phyloP scores from a whole-genome alignment of 352 stramenopile genomes.

The Lagenidium giganteum region DNA sequence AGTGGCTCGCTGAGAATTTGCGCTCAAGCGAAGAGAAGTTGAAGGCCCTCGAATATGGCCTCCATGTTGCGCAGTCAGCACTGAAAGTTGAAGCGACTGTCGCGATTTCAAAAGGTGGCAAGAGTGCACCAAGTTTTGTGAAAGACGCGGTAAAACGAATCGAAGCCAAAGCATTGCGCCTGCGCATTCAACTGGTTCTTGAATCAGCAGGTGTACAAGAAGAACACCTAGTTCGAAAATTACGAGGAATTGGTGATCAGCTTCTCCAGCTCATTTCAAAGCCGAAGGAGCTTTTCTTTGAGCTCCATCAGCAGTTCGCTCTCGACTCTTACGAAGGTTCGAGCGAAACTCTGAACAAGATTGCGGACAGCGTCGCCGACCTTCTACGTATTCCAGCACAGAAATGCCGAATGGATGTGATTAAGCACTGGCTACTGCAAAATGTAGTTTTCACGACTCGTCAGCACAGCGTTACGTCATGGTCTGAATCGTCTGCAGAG shows the following conservation, averaged over 20 bases:
- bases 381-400: conserved; percentile 20
- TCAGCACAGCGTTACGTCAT: not conserved
- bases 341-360: conserved; percentile 21
- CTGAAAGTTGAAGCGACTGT: not conserved
- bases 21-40: conserved; percentile 31
- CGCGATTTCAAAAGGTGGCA: not conserved
- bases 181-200: not conserved
- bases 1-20: conserved; percentile 52
- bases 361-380: conserved; percentile 23
- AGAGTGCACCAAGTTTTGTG: too few species aligned
- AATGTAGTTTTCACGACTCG: conserved; percentile 22
- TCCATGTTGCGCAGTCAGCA: conserved; percentile 3
- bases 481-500: not conserved
- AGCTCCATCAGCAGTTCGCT: conserved; percentile 40
- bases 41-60: conserved; percentile 38
- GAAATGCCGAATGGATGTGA: conserved; percentile 30
- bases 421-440: conserved; percentile 46
- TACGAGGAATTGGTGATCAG: too few species aligned
- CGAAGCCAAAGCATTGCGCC: conserved; percentile 17
- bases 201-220: conserved; percentile 4
- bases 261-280: conserved; percentile 26
- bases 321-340: conserved; percentile 22
- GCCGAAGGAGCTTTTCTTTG: conserved; percentile 30
- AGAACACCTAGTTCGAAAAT: too few species aligned
- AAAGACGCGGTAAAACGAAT: conserved; percentile 12